These are phyloP conservation scores for Alternaria triticina DNA, from an alignment of 2,329 filamentous ascomycete genomes.

Conservation along the genomic window DNA sequence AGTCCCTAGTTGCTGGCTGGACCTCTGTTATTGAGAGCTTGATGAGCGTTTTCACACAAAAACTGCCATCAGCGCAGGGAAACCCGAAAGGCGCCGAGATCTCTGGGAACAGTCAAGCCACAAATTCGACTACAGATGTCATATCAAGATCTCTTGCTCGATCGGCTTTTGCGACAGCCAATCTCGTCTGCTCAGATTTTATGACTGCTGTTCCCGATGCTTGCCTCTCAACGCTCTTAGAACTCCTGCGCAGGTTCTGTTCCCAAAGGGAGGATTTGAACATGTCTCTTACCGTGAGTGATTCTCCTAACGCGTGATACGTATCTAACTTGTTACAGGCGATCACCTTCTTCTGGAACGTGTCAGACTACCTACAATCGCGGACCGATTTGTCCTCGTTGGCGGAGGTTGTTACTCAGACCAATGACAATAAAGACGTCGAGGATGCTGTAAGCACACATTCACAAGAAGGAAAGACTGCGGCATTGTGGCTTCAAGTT, in stretches of 20 bases:
- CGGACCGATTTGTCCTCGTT: slow-evolving; percentile 52
- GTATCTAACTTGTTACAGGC: slow-evolving; percentile 59
- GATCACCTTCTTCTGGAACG: slow-evolving; percentile 93
- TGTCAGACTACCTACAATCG: slow-evolving; percentile 81
- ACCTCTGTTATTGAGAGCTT: slow-evolving; percentile 84
- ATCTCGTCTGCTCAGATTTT: slow-evolving; percentile 95
- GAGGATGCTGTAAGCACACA: slow-evolving; percentile 65
- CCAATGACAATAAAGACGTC: slow-evolving; percentile 58
- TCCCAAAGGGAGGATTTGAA: slow-evolving; percentile 91
- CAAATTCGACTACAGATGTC: slow-evolving; percentile 31
- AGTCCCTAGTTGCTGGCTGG: slow-evolving; percentile 84
- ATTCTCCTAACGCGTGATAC: background rate
- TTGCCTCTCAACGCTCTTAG: slow-evolving; percentile 79
- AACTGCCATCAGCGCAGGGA: background rate
- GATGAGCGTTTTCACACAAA: slow-evolving; percentile 71
- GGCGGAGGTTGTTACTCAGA: slow-evolving; percentile 25
- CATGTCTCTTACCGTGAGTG: slow-evolving; percentile 82
- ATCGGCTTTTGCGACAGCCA: slow-evolving; percentile 85
- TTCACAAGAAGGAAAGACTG: slow-evolving; percentile 66
- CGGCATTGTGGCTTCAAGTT: slow-evolving; percentile 80
- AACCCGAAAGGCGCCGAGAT: background rate
- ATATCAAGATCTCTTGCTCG: slow-evolving; percentile 78
- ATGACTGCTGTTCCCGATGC: slow-evolving; percentile 72
- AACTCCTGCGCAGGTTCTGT: slow-evolving; percentile 88
- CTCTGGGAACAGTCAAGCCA: background rate